Evolutionary conservation across 495 filamentous ascomycete genomes (phyloP), one percentile per base, ranked within the genome.

Genomic region (Sordaria brevicollis): DNA sequence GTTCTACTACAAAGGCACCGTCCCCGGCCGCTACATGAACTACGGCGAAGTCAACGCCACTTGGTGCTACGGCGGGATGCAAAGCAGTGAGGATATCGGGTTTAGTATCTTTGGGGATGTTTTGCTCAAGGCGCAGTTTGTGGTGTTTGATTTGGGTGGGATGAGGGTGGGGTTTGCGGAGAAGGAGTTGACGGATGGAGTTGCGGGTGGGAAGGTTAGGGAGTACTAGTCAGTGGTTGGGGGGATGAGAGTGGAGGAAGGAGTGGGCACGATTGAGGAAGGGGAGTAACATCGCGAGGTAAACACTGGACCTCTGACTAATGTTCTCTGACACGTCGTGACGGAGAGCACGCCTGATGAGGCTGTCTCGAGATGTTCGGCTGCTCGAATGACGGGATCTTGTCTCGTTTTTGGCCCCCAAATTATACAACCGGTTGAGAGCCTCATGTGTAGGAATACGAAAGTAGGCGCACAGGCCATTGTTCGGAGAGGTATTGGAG

Each of bases 51-150:
- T 78, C 7, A 68, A 62, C 33, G 78, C 74, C 39, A 83, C 76
- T 69, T 65, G 54, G 31, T 91, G 89, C 80, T 88, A 82, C 75
- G 89, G 89, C 68, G 86, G 86, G 39, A 83, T 91, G 69, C 89
- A 91, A 79, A 86, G 88, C 75, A 79, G 81, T 13, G 67, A 70
- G 85, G 87, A 87, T 65, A 81, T 91, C 25, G 84, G 81, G 19
- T 86, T 90, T 76, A 85, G 83, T 68, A 90, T 93, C 76, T 88
- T 91, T 68, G 90, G 90, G 67, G 91, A 92, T 71, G 84, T 92
- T 54, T 89, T 91, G 79, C 82, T 93, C 66, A 92, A 93, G 83
- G 85, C 85, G 73, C 87, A 90, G 76, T 91, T 89, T 71, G 90
- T 88, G 9, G 86, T 93, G 21, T 92, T 91, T 75, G 86, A 91